phyloP scores from a whole-genome alignment of 805 yeast genomes.

The Saccharomycopsis sp. region DNA sequence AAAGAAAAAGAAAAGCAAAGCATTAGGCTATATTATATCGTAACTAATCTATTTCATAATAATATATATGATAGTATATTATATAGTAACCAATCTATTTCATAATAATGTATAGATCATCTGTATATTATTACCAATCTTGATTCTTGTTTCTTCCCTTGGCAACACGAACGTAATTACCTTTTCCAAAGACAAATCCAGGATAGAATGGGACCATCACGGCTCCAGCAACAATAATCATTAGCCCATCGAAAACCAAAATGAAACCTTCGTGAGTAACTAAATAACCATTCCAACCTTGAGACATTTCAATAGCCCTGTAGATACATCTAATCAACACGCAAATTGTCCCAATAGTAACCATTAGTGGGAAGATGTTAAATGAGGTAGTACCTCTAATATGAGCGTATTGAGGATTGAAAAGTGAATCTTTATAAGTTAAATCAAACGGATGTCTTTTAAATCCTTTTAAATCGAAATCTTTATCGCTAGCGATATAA shows the following conservation, averaged over 20 bases:
- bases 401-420: slow-evolving; percentile 31
- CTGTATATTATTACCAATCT: too few species aligned
- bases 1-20: too few species aligned
- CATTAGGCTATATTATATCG: too few species aligned
- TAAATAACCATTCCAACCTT: slow-evolving; percentile 66
- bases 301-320: slow-evolving; percentile 62
- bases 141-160: too few species aligned
- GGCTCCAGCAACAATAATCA: slow-evolving; percentile 46
- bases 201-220: slow-evolving; percentile 56
- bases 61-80: too few species aligned
- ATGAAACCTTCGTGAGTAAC: slow-evolving; percentile 55
- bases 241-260: slow-evolving; percentile 53
- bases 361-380: slow-evolving; percentile 36
- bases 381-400: slow-evolving; percentile 34
- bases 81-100: too few species aligned
- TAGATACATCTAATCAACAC: slow-evolving; percentile 65
- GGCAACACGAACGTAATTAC: slow-evolving; percentile 23
- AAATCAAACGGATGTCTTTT: neutral
- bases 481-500: slow-evolving; percentile 21
- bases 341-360: slow-evolving; percentile 43
- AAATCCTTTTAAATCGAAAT: neutral
- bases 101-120: too few species aligned
- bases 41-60: too few species aligned
- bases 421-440: slow-evolving; percentile 22
- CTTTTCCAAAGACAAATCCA: slow-evolving; percentile 44